A percentile compares a stretch with the other conserved stretches of the same genome.
Conservation (phyloP, 2,329 filamentous ascomycete species). For the Xylariaceae sp. region DNA sequence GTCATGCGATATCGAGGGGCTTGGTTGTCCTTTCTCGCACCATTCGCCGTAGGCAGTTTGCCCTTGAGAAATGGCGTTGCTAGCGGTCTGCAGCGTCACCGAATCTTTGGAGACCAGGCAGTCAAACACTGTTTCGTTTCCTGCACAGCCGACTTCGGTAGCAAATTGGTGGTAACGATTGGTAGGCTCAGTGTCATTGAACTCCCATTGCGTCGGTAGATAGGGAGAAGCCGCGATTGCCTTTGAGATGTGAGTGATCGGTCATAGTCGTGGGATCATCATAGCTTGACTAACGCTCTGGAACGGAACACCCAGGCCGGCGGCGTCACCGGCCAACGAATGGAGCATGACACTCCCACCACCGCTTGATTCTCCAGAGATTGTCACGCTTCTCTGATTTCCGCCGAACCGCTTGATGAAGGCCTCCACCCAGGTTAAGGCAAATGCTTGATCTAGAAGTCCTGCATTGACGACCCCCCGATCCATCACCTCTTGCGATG, state of each 20-base stretch:
- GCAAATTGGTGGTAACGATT: constrained; percentile 43
- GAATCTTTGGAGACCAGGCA: constrained; percentile 26
- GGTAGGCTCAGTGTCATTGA: constrained; percentile 40
- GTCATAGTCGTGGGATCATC: constrained; percentile 27
- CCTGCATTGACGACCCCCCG: constrained; percentile 2
- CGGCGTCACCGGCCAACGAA: constrained; percentile 40
- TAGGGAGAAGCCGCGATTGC: constrained; percentile 32
- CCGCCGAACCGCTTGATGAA: constrained; percentile 52
- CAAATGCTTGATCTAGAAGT: constrained; percentile 2
- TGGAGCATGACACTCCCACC: constrained; percentile 42
- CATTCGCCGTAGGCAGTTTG: constrained; percentile 8
- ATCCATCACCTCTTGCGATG: constrained; percentile 1
- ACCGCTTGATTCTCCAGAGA: constrained; percentile 53
- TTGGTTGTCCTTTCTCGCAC: background rate
- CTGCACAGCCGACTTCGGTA: constrained; percentile 34
- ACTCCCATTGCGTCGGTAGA: constrained; percentile 44
- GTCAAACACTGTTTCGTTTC: constrained; percentile 18
- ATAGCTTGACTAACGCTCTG: background rate
- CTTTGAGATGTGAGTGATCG: constrained; percentile 1
- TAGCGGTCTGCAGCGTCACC: constrained; percentile 15
- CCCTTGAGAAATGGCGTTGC: constrained; percentile 14
- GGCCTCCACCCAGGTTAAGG: constrained; percentile 47
- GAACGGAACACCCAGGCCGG: constrained; percentile 29
- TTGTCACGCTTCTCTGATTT: constrained; percentile 45
- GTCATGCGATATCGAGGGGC: constrained; percentile 15